Evolutionary conservation across 306 rosid genomes (phyloP), one percentile per base, ranked within the genome.

Genomic region (Vachellia collinsii): DNA sequence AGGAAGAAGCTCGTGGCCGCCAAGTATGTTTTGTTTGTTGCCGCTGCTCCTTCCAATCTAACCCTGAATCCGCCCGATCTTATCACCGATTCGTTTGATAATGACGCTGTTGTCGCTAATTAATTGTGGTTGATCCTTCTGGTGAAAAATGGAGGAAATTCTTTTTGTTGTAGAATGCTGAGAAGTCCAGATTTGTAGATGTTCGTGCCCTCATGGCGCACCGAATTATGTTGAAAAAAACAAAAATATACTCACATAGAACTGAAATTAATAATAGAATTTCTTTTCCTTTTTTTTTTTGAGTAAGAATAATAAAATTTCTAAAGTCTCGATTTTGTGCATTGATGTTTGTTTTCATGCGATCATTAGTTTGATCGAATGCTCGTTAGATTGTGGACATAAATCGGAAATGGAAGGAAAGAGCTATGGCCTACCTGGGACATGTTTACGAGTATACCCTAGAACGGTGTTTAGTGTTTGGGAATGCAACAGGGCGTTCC

Each of bases 1-100:
- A 77, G 94, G 73, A 90, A 90, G 89, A 90, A 85, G 85, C 90
- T 90, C 6, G 70, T 83, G 56, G 88, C 94, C 1, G 51, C 89
- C 1, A 89, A 87, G 89, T 82, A 87, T 0, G 87, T 84, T 23
- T 43, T 88, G 72, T 82, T 79, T 69, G 63, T 82, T 10, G 43
- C 64, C 54, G 72, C 79, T 41, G 59, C 37, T 17, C 85, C 81
- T 17, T 46, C 88, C 13, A 83, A 73, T 73, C 77, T 86, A 8
- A 56, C 74, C 0, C 72, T 80, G 34, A 89, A 83, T 77, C 48
- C 86, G 6, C 58, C 87, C 0, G 92, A 90, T 77, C 85, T 87
- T 46, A 72, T 83, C 11, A 47, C 86, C 13, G 94, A 90, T 70
- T 54, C 77, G 70, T 81, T 86, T 72, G 71, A 79, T 77, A 80